phyloP scores from a whole-genome alignment of 148 eudicot species.

The Agrostemma githago region DNA sequence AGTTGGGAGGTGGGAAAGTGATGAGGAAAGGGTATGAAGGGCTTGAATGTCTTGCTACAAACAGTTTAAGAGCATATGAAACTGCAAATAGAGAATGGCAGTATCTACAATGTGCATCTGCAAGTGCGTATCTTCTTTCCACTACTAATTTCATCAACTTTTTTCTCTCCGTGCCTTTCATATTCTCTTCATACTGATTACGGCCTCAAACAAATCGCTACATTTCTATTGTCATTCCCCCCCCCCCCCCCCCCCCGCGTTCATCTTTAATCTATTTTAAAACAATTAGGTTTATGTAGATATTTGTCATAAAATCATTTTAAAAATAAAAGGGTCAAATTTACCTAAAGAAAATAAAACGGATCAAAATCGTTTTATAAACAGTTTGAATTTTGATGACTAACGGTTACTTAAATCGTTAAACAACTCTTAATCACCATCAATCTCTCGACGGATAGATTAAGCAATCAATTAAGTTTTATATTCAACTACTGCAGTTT shows the following conservation, averaged over 20 bases:
- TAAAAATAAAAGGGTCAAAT: too few species aligned
- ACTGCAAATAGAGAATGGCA: slow-evolving; percentile 75
- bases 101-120: slow-evolving; percentile 82
- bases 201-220: too few species aligned
- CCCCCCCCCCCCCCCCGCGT: too few species aligned
- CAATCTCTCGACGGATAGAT: neutral
- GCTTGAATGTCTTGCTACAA: slow-evolving; percentile 74
- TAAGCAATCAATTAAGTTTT: neutral
- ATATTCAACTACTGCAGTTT: neutral
- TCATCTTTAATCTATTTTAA: too few species aligned
- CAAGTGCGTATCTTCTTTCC: slow-evolving; percentile 73
- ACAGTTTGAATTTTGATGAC: too few species aligned
- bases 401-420: neutral
- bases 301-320: too few species aligned
- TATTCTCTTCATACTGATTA: too few species aligned
- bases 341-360: too few species aligned
- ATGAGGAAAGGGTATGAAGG: slow-evolving; percentile 74
- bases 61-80: slow-evolving; percentile 74
- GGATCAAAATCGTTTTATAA: too few species aligned
- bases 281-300: too few species aligned
- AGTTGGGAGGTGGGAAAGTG: slow-evolving; percentile 61
- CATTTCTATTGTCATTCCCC: too few species aligned
- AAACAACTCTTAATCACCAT: neutral
- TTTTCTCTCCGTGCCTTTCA: slow-evolving; percentile 88
- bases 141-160: slow-evolving; percentile 66